Evolutionary conservation across 2,329 filamentous ascomycete genomes (phyloP), one percentile per base, ranked within the genome.

Genomic region (Neocatenulostroma microsporum): DNA sequence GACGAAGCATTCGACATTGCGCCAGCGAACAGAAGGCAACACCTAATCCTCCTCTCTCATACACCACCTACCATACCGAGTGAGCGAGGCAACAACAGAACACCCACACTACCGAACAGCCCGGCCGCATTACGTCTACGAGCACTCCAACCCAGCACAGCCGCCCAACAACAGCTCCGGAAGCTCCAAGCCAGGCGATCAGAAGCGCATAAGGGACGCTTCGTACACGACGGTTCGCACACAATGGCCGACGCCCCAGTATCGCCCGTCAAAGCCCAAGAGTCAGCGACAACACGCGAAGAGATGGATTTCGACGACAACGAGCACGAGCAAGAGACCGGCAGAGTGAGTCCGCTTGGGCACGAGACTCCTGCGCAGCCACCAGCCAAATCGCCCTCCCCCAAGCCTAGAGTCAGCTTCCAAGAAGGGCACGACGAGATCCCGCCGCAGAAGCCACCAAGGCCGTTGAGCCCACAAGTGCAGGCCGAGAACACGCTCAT

Each of bases 401-500:
- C 58, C 34, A 69, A 61, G 49, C 65, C 60, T 11, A 60, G 60
- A 19, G 67, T 69, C 20, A 66, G 63, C 46, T 70, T 69, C 53
- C 62, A 62, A 28, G 64, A 69, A 13, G 60, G 65, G 9, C 64
- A 69, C 43, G 64, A 69, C 35, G 69, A 69, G 45, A 58, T 57
- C 14, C 63, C 80, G 17, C 87, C 87, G 10, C 73, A 82, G 26
- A 93, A 95, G 67, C 88, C 88, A 21, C 87, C 87, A 21, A 78
- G 88, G 41, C 89, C 89, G 30, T 55, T 85, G 54, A 84, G 77
- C 46, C 82, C 91, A 45, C 74, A 81, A 42, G 81, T 94, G 62
- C 83, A 94, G 67, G 87, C 86, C 31, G 82, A 89, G 62, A 76
- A 77, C 52, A 95, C 87, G 3, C 70, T 98, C 38, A 89, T 85